Percentiles rank a stretch among this genome's conserved stretches.
These are phyloP conservation scores for Paspalum vaginatum DNA, from an alignment of 176 grass and related monocot genomes.

Conservation along the genomic window DNA sequence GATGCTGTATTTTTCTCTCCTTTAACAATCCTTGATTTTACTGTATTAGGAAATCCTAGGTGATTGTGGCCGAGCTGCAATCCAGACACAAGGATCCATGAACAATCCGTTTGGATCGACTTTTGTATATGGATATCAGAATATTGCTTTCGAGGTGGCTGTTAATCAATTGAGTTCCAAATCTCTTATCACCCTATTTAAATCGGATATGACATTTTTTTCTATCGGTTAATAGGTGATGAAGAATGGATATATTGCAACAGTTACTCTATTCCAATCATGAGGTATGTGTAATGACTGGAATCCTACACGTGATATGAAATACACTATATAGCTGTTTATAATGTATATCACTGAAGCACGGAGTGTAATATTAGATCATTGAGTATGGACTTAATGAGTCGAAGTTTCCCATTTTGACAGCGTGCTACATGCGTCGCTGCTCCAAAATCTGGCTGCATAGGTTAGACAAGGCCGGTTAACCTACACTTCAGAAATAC, in stretches of 20 bases:
- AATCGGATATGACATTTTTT: conserved; percentile 4
- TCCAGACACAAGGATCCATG: conserved; percentile 95
- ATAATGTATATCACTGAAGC: not conserved
- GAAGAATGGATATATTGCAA: conserved; percentile 98
- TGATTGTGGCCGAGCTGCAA: conserved; percentile 86
- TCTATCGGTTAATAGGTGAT: conserved; percentile 63
- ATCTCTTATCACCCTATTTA: not conserved
- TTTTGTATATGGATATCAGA: conserved; percentile 96
- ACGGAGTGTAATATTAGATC: not conserved
- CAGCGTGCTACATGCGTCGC: conserved; percentile 1
- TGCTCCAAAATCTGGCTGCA: conserved; percentile 5
- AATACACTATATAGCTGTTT: not conserved
- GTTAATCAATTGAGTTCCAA: not conserved
- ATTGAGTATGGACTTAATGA: not conserved
- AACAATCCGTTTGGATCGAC: conserved; percentile 98
- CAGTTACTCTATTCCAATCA: conserved; percentile 84
- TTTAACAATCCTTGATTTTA: not conserved
- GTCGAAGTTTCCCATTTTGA: not conserved
- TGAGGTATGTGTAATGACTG: conserved; percentile 35
- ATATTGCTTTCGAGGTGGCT: conserved; percentile 89
- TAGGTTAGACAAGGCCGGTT: not conserved
- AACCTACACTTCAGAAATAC: not conserved
- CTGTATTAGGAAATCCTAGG: conserved; percentile 82
- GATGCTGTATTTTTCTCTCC: not conserved
- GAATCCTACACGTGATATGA: no score